Evolutionary conservation across 2,329 filamentous ascomycete species (phyloP), one percentile per base, ranked within the genome.

Genomic region (Massarina eburnea): DNA sequence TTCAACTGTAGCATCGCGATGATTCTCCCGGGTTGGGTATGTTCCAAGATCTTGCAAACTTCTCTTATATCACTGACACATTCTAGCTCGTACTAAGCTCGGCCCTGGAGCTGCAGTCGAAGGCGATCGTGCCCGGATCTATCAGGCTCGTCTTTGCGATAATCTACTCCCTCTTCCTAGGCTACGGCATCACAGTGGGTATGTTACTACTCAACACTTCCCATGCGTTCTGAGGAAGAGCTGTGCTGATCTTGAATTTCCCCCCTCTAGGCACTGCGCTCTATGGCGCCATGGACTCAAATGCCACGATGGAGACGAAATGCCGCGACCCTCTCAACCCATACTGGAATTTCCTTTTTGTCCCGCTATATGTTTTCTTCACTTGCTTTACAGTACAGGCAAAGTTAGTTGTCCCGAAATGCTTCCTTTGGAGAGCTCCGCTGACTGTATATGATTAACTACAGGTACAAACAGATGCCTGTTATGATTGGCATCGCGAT

Each of bases 341-440:
- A 6, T 71, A 75, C 22, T 80, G 78, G 54, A 80, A 78, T 39
- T 89, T 91, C 70, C 73, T 85, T 18, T 90, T 89, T 61, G 89
- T 92, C 0, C 82, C 80, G 5, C 91, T 91, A 64, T 83, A 88
- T 15, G 65, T 89, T 32, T 88, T 85, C 59, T 79, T 91, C 40
- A 85, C 86, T 2, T 62, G 61, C 49, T 77, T 91, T 60, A 85
- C 91, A 60, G 90, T 91, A 65, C 87, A 91, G 54, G 87, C 86
- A 45, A 89, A 89, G 68, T 89, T n/a, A n/a, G n/a, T n/a, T n/a
- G n/a, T n/a, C n/a, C n/a, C n/a, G n/a, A n/a, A n/a, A n/a, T n/a
- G n/a, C n/a, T n/a, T n/a, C n/a, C n/a, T n/a, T n/a, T n/a, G n/a
- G n/a, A n/a, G n/a, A n/a, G n/a, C n/a, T n/a, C n/a, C n/a, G n/a